phyloP scores from a whole-genome alignment of 345 rosid genomes.

The Melaleuca alternifolia region DNA sequence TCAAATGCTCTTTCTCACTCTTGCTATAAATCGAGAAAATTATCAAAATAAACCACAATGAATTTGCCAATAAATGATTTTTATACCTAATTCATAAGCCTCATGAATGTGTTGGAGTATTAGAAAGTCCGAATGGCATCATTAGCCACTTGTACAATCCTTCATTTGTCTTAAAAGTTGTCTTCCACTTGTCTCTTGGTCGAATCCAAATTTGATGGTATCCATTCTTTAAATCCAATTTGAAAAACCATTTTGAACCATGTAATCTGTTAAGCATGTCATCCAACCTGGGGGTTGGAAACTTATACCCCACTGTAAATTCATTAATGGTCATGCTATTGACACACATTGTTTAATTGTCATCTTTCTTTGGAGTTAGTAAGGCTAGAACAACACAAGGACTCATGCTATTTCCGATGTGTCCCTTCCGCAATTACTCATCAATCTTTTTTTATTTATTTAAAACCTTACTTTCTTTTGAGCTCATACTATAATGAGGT shows the following conservation, averaged over 20 bases:
- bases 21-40: not conserved
- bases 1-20: not conserved
- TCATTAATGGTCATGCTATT: not conserved
- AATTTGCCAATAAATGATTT: not conserved
- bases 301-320: not conserved
- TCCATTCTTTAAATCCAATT: not conserved
- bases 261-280: not conserved
- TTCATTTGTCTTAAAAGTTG: not conserved
- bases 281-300: not conserved
- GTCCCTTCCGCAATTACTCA: too few relatives aligned
- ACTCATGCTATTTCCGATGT: not conserved
- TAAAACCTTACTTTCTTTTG: not conserved
- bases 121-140: not conserved
- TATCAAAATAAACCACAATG: not conserved
- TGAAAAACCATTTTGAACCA: not conserved
- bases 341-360: not conserved
- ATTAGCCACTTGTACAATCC: not conserved
- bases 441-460: not conserved
- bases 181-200: not conserved
- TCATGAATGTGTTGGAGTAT: not conserved
- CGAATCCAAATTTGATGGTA: not conserved
- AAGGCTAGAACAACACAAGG: not conserved
- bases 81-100: not conserved
- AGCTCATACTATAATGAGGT: not conserved
- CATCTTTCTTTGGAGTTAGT: not conserved